phyloP scores from a whole-genome alignment of 164 flowering plant genomes.

The Vitis rupestris region DNA sequence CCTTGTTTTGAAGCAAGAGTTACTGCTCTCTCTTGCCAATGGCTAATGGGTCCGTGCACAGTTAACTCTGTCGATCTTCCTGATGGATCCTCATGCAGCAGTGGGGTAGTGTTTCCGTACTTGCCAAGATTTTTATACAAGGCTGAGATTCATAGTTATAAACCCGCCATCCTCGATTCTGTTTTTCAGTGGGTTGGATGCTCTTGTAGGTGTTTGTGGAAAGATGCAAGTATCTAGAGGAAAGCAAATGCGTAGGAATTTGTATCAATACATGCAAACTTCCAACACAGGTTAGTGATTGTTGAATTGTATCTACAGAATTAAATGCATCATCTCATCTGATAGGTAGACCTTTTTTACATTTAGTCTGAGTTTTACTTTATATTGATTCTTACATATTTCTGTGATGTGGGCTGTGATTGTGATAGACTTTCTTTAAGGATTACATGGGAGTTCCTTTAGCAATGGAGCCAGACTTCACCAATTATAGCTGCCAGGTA shows the following conservation, averaged over 20 bases:
- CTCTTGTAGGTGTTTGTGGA: constrained; percentile 77
- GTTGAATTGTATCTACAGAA: not conserved
- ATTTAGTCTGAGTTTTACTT: not conserved
- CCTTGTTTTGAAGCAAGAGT: constrained; percentile 69
- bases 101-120: constrained; percentile 54
- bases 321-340: not conserved
- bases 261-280: constrained; percentile 90
- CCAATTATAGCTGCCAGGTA: constrained; percentile 95
- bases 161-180: no score
- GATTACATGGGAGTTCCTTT: constrained; percentile 93
- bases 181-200: not conserved
- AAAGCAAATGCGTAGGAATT: constrained; percentile 89
- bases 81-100: constrained; percentile 65
- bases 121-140: no score
- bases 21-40: constrained; percentile 85
- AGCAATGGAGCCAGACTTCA: constrained; percentile 89
- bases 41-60: constrained; percentile 87
- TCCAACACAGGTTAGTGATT: constrained; percentile 80
- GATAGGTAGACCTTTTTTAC: not conserved
- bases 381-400: not conserved
- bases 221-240: constrained; percentile 89
- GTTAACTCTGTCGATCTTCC: constrained; percentile 74
- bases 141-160: no score
- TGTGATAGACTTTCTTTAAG: constrained; percentile 63
- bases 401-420: not conserved